Percentiles rank a stretch among this genome's conserved stretches.
Conservation (phyloP, 2,329 filamentous ascomycete species). For the Arthrobotrys entomopaga region DNA sequence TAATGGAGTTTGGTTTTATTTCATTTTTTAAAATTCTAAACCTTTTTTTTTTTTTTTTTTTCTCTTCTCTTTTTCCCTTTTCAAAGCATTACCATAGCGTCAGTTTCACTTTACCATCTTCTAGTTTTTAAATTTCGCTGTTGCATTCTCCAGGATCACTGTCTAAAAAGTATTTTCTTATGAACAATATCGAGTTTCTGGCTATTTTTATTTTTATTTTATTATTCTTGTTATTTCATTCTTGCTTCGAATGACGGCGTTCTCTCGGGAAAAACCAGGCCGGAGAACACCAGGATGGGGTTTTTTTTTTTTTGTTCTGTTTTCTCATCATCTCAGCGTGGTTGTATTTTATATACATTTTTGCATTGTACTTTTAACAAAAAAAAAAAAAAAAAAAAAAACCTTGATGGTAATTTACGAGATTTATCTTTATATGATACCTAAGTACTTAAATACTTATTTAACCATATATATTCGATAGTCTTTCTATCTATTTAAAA, state of each 20-base stretch:
- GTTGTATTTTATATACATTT: conserved; percentile 10
- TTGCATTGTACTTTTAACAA: background rate
- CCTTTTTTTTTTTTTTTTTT: conserved; percentile 13
- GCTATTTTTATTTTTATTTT: conserved; percentile 20
- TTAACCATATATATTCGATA: too few relatives aligned
- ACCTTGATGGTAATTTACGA: too few relatives aligned
- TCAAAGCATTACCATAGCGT: conserved; percentile 12
- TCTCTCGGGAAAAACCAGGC: conserved; percentile 25
- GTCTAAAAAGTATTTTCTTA: conserved; percentile 6
- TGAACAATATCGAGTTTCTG: conserved; percentile 13
- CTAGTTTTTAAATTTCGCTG: background rate
- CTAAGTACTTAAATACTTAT: too few relatives aligned
- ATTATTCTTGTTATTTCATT: conserved; percentile 2
- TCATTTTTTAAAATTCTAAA: too few relatives aligned
- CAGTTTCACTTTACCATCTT: conserved; percentile 8
- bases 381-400: too few relatives aligned
- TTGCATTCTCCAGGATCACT: conserved; percentile 14
- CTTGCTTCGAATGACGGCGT: conserved; percentile 14
- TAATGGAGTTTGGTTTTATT: too few relatives aligned
- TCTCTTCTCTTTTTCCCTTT: conserved; percentile 28
- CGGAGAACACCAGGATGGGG: conserved; percentile 11
- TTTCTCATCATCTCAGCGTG: background rate
- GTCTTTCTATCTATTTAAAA: too few relatives aligned
- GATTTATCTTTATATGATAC: too few relatives aligned
- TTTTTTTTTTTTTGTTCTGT: background rate